Base-by-base conservation (phyloP, 164 flowering plant species). In the Magnolia sinica region DNA sequence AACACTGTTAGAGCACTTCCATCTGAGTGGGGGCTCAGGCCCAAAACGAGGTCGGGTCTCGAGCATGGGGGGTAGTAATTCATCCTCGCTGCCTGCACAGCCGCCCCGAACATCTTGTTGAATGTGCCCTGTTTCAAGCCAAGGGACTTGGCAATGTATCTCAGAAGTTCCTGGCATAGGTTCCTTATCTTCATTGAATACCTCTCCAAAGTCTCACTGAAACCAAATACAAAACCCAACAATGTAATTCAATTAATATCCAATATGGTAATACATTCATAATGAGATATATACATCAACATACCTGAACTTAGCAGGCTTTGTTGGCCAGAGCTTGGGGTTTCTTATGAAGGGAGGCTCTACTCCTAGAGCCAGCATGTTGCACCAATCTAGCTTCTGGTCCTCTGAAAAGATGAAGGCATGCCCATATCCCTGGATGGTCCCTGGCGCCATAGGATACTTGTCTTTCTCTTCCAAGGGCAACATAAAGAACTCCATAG, bases 361-460 rank as follows among this genome's bases (percentile, higher is more conserved):
- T 70, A 93, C 59, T 1, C 91, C 95, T 74, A 95, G 93, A 69
- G 97, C 97, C 74, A 93, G 87, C 98, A 93, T 93, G 88, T 95
- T 93, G 84, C 94, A 91, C 98, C 98, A 95, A 68, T 95, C 97
- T 19, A 95, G 85, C 83, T 95, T 95, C 73, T 92, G 97, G 67
- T 91, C 91, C 79, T 95, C 97, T 0, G 98, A 92, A 82, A 95
- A 91, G 67, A 95, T 88, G 75, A 95, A 95, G 10, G 97, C 97
- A 52, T 95, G 98, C 0, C 98, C 98, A 76, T 93, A 95, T 19
- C 97, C 98, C 73, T 95, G 97, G 76, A 93, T 83, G 0, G 97
- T 92, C 73, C 97, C 97, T 0, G 95, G 94, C 1, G 68, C 85
- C 98, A 93, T 91, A 24, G 92, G 87, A 70, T 91, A 93, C 83